Evolutionary conservation across 1,284 basidiomycete genomes (phyloP).

Genomic region (Rhizoctonia solani): DNA sequence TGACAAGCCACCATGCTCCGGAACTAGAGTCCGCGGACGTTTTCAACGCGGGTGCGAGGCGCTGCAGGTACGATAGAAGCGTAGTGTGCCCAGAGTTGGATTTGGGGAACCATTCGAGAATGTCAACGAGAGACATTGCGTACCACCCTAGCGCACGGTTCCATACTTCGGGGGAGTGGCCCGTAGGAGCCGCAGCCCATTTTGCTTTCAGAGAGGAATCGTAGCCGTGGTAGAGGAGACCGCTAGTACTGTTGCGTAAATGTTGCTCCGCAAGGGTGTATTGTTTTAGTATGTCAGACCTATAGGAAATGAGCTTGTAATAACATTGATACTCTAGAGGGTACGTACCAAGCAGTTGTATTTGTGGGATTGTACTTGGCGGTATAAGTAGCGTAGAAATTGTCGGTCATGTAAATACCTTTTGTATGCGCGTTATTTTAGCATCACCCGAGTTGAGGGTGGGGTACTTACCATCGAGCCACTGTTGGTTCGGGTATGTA

Average conservation of each 20-base stretch:
- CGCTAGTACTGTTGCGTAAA: conserved; percentile 46
- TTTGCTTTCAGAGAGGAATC: conserved; percentile 45
- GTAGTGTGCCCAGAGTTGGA: conserved; percentile 45
- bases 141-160: conserved; percentile 57
- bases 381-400: conserved; percentile 38
- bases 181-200: conserved; percentile 54
- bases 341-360: conserved; percentile 40
- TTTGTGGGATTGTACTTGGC: conserved; percentile 34
- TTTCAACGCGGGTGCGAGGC: conserved; percentile 48
- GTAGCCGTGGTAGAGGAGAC: conserved; percentile 57
- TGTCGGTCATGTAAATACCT: conserved; percentile 40
- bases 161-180: conserved; percentile 57
- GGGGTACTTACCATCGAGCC: conserved; percentile 18
- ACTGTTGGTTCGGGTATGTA: conserved; percentile 30
- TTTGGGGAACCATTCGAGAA: conserved; percentile 50
- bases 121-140: conserved; percentile 56
- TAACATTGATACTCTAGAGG: background rate
- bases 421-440: background rate
- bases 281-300: conserved; percentile 50
- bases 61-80: conserved; percentile 47
- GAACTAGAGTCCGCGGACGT: conserved; percentile 50
- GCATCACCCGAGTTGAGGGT: background rate
- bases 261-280: conserved; percentile 53
- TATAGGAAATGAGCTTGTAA: background rate
- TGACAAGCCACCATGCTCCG: conserved; percentile 57